Base-by-base conservation (phyloP, 805 yeast genomes). In the Naumovozyma baii region DNA sequence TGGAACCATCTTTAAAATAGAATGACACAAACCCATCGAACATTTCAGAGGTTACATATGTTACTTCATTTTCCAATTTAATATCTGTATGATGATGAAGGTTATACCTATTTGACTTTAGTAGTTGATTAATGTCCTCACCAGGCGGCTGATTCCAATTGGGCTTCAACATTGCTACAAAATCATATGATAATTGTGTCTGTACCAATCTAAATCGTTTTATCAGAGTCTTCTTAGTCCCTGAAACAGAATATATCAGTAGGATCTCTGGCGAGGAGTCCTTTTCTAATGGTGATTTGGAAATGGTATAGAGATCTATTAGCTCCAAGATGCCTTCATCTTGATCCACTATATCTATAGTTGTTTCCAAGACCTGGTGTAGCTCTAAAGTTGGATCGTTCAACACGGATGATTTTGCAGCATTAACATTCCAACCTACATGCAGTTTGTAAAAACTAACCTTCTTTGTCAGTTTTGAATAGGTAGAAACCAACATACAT, bases 391-490 rank as follows among this genome's bases (percentile, higher is more conserved):
- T 45, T 3, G 66, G 66, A 39, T 61, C 63, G 39, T 50, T 54
- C 20, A 59, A 38, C 16, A 48, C 44, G 18, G 48, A 49, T 8
- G 54, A 47, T 39, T 51, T 55, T 1, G 46, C 41, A 1, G 51
- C 41, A 29, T 47, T 50, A 5, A 51, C 49, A 36, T 60, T 60
- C 66, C 66, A 61, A 26, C 51, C 47, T 14, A 60, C 57, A 15
- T 44, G 43, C 18, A 60, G 40, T 41, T 53, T 59, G 40, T 56
- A 60, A 33, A 61, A 54, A 2, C 54, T 45, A 5, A 61, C 33
- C 22, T 44, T 49, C n/a, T 50, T 48, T 3, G 52, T 44, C 7
- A 52, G 28, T 31, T 43, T 51, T 4, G 63, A 59, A 34, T 50
- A 56, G 2, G 57, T 50, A 12, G 61, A 45, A 5, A 61, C 46